These are phyloP conservation scores for Zygosaccharomyces bisporus DNA, from an alignment of 805 yeast genomes.

Conservation along the genomic window DNA sequence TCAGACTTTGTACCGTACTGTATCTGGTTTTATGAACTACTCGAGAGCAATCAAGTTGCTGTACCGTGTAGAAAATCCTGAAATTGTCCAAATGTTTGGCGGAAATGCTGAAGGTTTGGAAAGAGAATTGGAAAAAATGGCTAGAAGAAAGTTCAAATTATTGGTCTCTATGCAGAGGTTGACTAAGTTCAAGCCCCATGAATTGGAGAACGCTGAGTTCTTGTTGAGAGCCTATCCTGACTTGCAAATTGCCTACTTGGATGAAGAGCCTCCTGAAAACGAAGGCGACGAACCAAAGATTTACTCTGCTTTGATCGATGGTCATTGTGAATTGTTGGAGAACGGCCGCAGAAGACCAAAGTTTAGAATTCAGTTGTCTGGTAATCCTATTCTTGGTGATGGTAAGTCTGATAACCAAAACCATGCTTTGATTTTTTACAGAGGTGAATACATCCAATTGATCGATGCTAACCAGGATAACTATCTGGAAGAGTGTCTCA, in stretches of 20 bases:
- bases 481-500: constrained; percentile 79
- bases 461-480: constrained; percentile 87
- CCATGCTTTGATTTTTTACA: constrained; percentile 70
- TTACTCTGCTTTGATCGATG: constrained; percentile 76
- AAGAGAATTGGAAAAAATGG: constrained; percentile 88
- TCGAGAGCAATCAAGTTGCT: constrained; percentile 91
- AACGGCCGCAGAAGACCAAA: constrained; percentile 73
- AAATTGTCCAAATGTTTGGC: constrained; percentile 95
- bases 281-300: constrained; percentile 69
- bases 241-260: constrained; percentile 86
- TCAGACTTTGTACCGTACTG: constrained; percentile 94
- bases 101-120: constrained; percentile 97
- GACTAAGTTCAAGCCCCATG: constrained; percentile 66
- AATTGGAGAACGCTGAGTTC: constrained; percentile 75
- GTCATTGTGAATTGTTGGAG: constrained; percentile 68
- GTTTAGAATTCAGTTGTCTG: constrained; percentile 73
- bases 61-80: constrained; percentile 93
- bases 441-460: constrained; percentile 83
- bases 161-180: constrained; percentile 85
- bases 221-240: constrained; percentile 81
- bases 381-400: constrained; percentile 83
- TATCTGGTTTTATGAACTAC: constrained; percentile 97
- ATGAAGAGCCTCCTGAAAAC: constrained; percentile 78
- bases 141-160: constrained; percentile 76
- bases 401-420: constrained; percentile 88